These are phyloP conservation scores for Ceratonia siliqua DNA, from an alignment of 306 rosid genomes.

Conservation along the genomic window DNA sequence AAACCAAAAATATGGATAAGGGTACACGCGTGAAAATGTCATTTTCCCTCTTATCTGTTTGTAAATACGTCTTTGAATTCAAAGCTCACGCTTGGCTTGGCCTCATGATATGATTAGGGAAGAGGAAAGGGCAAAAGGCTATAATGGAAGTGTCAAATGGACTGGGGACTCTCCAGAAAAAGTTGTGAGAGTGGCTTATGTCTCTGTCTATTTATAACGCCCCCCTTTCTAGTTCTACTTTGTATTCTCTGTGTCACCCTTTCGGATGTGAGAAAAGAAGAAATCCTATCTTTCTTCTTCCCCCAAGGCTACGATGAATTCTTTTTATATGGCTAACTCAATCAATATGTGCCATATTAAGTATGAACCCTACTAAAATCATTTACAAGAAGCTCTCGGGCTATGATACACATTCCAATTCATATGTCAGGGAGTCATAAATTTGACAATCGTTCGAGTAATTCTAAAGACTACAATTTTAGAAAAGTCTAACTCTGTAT, in stretches of 20 bases:
- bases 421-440: too few species aligned
- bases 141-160: slow-evolving; percentile 15
- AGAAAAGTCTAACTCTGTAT: too few species aligned
- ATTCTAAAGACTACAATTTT: too few species aligned
- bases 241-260: not conserved
- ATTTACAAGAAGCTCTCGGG: too few species aligned
- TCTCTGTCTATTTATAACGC: slow-evolving; percentile 15
- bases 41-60: not conserved
- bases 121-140: not conserved
- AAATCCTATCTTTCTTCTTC: slow-evolving; percentile 16
- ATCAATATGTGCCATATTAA: too few species aligned
- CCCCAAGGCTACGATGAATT: too few species aligned
- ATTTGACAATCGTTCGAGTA: too few species aligned
- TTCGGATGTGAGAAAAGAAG: not conserved
- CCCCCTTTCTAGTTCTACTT: slow-evolving; percentile 5
- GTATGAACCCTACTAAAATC: not conserved
- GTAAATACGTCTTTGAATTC: not conserved
- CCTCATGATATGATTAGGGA: not conserved
- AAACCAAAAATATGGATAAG: not conserved
- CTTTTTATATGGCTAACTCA: too few species aligned
- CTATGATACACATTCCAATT: too few species aligned
- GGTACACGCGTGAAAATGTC: not conserved
- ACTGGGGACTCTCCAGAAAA: not conserved
- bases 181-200: not conserved
- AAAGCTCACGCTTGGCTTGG: not conserved